Conservation (phyloP, 371 early-diverging fungal genomes). For the Mucor circinelloides region DNA sequence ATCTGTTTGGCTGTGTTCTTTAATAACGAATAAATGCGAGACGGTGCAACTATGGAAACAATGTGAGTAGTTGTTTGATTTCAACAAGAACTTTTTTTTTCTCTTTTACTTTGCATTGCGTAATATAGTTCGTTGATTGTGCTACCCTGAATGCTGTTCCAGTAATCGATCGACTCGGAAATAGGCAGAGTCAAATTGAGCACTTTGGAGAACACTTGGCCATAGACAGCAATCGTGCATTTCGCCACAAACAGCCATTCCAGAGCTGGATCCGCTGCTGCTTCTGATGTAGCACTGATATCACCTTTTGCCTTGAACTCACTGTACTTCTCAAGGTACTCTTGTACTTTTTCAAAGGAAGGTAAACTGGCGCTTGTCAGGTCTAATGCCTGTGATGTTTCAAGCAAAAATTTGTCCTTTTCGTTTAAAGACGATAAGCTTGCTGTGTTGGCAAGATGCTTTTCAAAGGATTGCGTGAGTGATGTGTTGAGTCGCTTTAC, state of each 20-base stretch:
- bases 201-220: slow-evolving; percentile 58
- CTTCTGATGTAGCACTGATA: not conserved
- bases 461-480: slow-evolving; percentile 9
- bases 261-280: slow-evolving; percentile 23
- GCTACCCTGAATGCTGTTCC: slow-evolving; percentile 65
- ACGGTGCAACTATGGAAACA: slow-evolving; percentile 45
- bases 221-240: slow-evolving; percentile 63
- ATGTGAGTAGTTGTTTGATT: not conserved
- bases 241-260: slow-evolving; percentile 63
- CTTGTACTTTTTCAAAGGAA: slow-evolving; percentile 21
- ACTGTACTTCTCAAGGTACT: slow-evolving; percentile 24
- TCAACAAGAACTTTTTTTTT: not conserved
- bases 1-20: slow-evolving; percentile 22
- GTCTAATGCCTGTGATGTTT: slow-evolving; percentile 35
- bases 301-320: not conserved
- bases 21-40: slow-evolving; percentile 39
- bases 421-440: slow-evolving; percentile 10
- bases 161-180: slow-evolving; percentile 68
- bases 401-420: slow-evolving; percentile 29
- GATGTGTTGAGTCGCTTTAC: slow-evolving; percentile 13
- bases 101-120: slow-evolving; percentile 65
- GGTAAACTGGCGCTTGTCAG: slow-evolving; percentile 19
- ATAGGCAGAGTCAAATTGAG: slow-evolving; percentile 67
- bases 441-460: not conserved
- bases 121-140: slow-evolving; percentile 52